Conservation (phyloP, 345 rosid genomes). For the Zanthoxylum bungeanum region DNA sequence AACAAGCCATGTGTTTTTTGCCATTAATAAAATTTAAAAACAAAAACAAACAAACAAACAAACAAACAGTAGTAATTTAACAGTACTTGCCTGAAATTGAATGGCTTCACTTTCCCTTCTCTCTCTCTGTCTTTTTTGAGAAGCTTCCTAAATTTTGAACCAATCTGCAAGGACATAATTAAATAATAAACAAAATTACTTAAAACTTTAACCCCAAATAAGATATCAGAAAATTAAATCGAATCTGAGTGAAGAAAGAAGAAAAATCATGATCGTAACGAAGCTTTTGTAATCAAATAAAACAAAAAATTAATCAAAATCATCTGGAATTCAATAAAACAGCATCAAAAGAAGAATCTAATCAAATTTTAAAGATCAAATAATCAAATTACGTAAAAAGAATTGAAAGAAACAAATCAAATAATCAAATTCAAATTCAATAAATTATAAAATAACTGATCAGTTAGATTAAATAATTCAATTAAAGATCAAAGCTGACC, state of each 20-base stretch:
- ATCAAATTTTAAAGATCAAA: neutral
- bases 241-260: neutral
- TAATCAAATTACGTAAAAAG: neutral
- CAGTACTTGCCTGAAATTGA: conserved; percentile 20
- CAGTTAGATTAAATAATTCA: neutral
- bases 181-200: neutral
- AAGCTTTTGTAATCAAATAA: neutral
- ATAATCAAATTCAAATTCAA: conserved; percentile 1
- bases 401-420: neutral
- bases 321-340: neutral
- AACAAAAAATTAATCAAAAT: neutral
- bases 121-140: conserved; percentile 18
- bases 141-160: conserved; percentile 15
- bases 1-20: neutral
- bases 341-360: neutral
- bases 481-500: conserved; percentile 26
- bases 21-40: neutral
- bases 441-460: neutral
- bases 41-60: neutral
- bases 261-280: conserved; percentile 1
- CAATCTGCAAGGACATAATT: conserved; percentile 13
- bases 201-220: neutral
- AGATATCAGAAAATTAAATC: neutral
- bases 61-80: neutral
- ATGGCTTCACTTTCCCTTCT: conserved; percentile 19